Evolutionary conservation across 306 rosid genomes (phyloP), one percentile per base, ranked within the genome.

Genomic region (Trifolium fragiferum): DNA sequence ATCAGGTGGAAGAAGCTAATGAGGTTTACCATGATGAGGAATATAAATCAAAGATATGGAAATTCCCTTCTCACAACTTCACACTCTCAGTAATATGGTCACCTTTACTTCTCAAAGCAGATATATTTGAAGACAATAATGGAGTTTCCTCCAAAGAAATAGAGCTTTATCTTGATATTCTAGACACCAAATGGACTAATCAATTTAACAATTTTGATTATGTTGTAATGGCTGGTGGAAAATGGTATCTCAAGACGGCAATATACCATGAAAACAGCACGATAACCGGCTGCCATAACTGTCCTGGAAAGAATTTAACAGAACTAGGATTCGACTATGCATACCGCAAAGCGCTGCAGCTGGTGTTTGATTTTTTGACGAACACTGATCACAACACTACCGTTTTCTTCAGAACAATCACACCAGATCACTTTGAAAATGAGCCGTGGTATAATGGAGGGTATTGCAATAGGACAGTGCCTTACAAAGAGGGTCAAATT

Each of bases 381-480:
- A 30, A 49, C 13, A 68, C 83, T 0, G 76, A 75, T 38, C 88
- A 89, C 33, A 85, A 85, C 55, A 75, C 87, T 0, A 35, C 44
- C n/a, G 96, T 87, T 15, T 81, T 93, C 76, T 78, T 90, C 44
- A 80, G 98, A 86, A 89, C 96, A 13, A 83, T 90, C 60, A 83
- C 93, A 0, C 96, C 98, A 0, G 98, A 93, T 25, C 98, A 93
- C 83, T 93, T 93, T 50, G 91, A 90, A 86, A 83, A 89, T 18
- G 97, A 93, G 1, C 93, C 86, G 59, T 93, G 98, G 98, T 87
- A 86, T 77, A 90, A 87, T 59, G 97, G 97, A 79, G 98, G 98
- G 15, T 81, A 86, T 16, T 93, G 98, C 81, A 90, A 93, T 62
- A 82, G 93, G 77, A 89, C 88, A 55, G 75, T 79, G n/a, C 97